A percentile compares a stretch with the other conserved stretches of the same genome.
Evolutionary conservation across 73 alveolate species (phyloP).

Genomic region (Effrenium voratum): DNA sequence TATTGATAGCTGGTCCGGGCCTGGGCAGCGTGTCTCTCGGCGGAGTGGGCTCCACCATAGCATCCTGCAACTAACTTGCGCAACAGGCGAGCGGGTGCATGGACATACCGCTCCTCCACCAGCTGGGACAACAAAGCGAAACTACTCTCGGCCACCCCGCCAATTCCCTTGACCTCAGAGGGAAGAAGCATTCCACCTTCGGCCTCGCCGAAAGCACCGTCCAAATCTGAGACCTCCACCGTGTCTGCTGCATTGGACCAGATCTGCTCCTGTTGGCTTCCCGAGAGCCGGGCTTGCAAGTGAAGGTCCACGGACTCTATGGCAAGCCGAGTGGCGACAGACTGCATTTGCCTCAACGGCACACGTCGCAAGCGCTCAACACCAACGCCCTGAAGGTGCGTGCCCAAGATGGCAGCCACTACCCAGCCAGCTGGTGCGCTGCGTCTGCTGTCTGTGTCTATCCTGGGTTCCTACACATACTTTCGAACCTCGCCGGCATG

Average conservation of each 20-base stretch:
- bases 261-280: slow-evolving; percentile 18
- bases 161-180: slow-evolving; percentile 22
- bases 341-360: too few species aligned
- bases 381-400: too few species aligned
- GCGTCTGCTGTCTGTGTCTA: too few species aligned
- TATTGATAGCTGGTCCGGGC: neutral
- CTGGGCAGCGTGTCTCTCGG: neutral
- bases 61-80: neutral
- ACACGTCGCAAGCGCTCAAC: too few species aligned
- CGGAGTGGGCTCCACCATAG: neutral
- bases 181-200: neutral
- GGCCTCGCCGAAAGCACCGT: neutral
- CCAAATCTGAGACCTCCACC: neutral
- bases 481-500: too few species aligned
- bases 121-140: slow-evolving; percentile 58
- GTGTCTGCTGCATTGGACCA: slow-evolving; percentile 65
- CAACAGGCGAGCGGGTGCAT: neutral
- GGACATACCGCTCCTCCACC: neutral
- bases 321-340: slow-evolving; percentile 19
- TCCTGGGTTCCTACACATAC: too few species aligned
- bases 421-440: too few species aligned
- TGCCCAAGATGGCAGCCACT: too few species aligned
- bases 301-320: neutral
- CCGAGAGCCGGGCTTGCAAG: neutral
- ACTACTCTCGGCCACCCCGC: slow-evolving; percentile 72